These are phyloP conservation scores for Saksenaea vasiformis DNA, from an alignment of 371 early-diverging fungal genomes.

Conservation along the genomic window DNA sequence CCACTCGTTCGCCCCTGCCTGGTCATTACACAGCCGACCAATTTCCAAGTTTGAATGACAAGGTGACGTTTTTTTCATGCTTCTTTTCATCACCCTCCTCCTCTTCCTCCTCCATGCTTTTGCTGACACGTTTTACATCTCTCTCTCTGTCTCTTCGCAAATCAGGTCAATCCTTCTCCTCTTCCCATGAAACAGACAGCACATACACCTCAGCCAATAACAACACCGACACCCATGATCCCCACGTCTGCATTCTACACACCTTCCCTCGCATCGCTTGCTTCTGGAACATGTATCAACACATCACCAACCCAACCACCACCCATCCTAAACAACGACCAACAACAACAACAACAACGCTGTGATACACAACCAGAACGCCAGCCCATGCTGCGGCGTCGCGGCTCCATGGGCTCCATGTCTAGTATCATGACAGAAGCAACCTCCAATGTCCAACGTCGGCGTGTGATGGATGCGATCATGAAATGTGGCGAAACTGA, in stretches of 20 bases:
- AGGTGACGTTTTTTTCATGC: background rate
- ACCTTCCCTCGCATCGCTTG: slow-evolving; percentile 10
- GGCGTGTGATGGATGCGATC: slow-evolving; percentile 33
- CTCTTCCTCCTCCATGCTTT: background rate
- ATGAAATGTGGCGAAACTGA: slow-evolving; percentile 19
- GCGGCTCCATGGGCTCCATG: slow-evolving; percentile 39
- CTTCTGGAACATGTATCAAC: slow-evolving; percentile 8
- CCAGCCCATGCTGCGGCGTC: slow-evolving; percentile 31
- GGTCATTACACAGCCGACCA: background rate
- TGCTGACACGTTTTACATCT: background rate
- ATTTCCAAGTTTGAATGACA: background rate
- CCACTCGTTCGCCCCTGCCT: background rate
- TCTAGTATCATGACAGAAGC: slow-evolving; percentile 33
- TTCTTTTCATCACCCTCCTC: background rate
- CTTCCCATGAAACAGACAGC: background rate
- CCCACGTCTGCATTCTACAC: background rate
- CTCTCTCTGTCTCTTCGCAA: background rate
- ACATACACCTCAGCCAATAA: too few relatives aligned
- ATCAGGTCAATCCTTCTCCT: background rate
- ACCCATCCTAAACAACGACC: background rate
- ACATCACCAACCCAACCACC: slow-evolving; percentile 2
- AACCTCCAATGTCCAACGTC: slow-evolving; percentile 21
- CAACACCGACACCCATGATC: background rate
- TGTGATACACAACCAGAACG: background rate
- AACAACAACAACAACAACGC: background rate